A percentile compares a stretch with the other conserved stretches of the same genome.
Evolutionary conservation across 208 protist species (phyloP).

Genomic region (Trypanosomatidae sp.): DNA sequence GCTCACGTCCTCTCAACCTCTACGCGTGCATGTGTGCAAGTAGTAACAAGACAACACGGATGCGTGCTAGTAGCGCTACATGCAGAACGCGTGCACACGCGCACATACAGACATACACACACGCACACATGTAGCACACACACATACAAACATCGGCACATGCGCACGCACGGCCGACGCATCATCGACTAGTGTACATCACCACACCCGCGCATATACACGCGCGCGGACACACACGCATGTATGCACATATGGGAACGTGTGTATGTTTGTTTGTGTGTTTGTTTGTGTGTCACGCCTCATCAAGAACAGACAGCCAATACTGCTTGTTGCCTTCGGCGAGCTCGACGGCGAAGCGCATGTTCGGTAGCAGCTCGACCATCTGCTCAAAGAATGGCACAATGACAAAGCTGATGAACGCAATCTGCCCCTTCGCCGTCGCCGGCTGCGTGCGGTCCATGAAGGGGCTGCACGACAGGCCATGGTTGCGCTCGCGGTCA

Average conservation of each 20-base stretch:
- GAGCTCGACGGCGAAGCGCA: conserved; percentile 67
- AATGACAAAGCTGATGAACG: conserved; percentile 90
- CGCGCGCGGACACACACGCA: too few relatives aligned
- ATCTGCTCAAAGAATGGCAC: conserved; percentile 83
- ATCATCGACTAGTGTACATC: too few relatives aligned
- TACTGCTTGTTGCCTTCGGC: conserved; percentile 75
- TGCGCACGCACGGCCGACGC: too few relatives aligned
- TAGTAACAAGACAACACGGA: too few relatives aligned
- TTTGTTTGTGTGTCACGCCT: background rate
- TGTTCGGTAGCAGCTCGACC: conserved; percentile 63
- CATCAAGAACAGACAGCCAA: background rate
- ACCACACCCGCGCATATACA: too few relatives aligned
- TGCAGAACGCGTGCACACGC: too few relatives aligned
- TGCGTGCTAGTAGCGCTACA: too few relatives aligned
- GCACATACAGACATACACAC: too few relatives aligned
- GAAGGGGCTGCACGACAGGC: conserved; percentile 87
- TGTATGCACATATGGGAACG: background rate
- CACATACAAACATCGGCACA: background rate
- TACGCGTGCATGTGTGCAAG: too few relatives aligned
- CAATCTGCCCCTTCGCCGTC: conserved; percentile 81
- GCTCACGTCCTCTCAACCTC: too few relatives aligned
- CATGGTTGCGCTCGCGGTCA: conserved; percentile 77
- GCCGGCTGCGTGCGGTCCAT: conserved; percentile 76
- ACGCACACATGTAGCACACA: background rate
- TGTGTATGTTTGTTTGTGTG: background rate